phyloP scores from a whole-genome alignment of 106 monocot species.

The Apostasia shenzhenica region DNA sequence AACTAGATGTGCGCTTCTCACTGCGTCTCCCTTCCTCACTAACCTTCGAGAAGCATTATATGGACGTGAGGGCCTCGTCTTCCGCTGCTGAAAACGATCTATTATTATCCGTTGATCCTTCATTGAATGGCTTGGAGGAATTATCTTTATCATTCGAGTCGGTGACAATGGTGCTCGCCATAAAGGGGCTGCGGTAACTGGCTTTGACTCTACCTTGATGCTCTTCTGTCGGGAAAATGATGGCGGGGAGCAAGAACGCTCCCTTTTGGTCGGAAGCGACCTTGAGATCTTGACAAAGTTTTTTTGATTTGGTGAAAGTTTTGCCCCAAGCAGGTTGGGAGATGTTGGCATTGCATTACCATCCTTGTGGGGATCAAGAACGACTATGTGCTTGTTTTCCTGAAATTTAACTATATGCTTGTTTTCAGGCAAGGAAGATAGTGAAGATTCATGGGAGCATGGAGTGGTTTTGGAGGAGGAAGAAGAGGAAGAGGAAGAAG shows the following conservation, averaged over 20 bases:
- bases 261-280: conserved; percentile 8
- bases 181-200: neutral
- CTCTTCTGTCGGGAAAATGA: conserved; percentile 22
- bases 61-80: neutral
- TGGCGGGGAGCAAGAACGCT: conserved; percentile 16
- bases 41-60: neutral
- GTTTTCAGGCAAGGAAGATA: neutral
- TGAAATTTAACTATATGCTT: conserved; percentile 10
- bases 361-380: conserved; percentile 14
- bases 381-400: conserved; percentile 14
- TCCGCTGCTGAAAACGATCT: neutral
- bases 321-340: neutral
- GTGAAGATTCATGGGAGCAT: conserved; percentile 3
- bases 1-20: neutral
- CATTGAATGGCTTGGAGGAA: no score
- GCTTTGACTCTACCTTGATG: conserved; percentile 1
- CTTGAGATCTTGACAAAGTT: neutral
- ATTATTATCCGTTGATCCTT: no score
- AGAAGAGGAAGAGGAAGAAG: conserved; percentile 12
- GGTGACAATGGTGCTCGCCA: neutral
- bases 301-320: neutral
- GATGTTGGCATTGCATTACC: neutral
- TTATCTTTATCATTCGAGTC: no score
- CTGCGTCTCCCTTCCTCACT: neutral
- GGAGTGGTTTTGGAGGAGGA: neutral